Base-by-base conservation (phyloP, 2,329 filamentous ascomycete genomes). In the Verticillium nubilum region DNA sequence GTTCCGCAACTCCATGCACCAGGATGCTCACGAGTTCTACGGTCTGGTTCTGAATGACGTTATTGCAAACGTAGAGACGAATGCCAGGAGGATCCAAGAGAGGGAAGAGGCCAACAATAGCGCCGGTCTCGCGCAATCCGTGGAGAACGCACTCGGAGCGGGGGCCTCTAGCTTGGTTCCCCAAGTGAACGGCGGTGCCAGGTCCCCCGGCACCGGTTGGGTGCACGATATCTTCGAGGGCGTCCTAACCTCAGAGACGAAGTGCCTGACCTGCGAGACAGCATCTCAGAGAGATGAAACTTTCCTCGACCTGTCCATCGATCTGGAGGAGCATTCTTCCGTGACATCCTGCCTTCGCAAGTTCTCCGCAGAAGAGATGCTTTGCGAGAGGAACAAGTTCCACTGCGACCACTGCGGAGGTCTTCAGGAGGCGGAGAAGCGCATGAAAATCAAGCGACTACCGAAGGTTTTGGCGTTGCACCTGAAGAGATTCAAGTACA, bases 301-400 rank as follows among this genome's bases (percentile, higher is more conserved):
- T 0, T 99, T 99, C 70, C 78, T 99, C 56, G 95, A 99, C 74
- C 78, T 99, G 23, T 98, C 95, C 0, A 97, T 99, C 59, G 95
- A 99, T 73, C 79, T 99, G 13, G 92, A 97, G 65, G 89, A 97
- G 69, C 92, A 98, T 72, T 93, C 93, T 0, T 99, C 95, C 0
- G 95, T 99, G 3, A 98, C 95, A 2, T 94, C 95, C 27, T 99
- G 95, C 72, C 76, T 99, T 64, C 86, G 91, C 61, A 97, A 97
- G 68, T 99, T 99, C 69, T 99, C 95, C 0, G 92, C 95, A 53
- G 95, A 98, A 69, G 95, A 99, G 74, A 97, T 98, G 92, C 83
- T 99, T 60, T 98, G 95, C 70, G 95, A 99, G 76, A 85, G 93
- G 62, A 98, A 99, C 79, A 99, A 99, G 72, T 99, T 99, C 66